phyloP scores from a whole-genome alignment of 345 rosid genomes.

The Sisymbrium altissimum region DNA sequence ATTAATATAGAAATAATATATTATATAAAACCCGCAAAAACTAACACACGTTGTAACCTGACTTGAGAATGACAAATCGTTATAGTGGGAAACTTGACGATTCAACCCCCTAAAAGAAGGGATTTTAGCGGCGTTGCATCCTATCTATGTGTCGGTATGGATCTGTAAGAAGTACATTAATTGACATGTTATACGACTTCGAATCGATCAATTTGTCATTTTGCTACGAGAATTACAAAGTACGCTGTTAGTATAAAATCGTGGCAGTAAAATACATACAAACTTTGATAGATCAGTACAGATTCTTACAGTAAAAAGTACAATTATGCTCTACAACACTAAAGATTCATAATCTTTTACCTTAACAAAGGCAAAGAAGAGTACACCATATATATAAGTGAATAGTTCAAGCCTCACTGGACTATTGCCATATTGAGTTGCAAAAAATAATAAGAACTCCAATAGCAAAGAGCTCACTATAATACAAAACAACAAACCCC shows the following conservation, averaged over 20 bases:
- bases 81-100: not conserved
- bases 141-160: not conserved
- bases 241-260: not conserved
- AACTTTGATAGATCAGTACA: not conserved
- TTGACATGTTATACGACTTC: not conserved
- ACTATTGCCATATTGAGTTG: not conserved
- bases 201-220: not conserved
- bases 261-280: not conserved
- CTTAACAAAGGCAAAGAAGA: not conserved
- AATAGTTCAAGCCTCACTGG: not conserved
- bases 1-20: not conserved
- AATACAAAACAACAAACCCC: constrained; percentile 12
- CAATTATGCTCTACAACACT: not conserved
- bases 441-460: not conserved
- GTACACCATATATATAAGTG: not conserved
- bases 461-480: not conserved
- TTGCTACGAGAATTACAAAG: not conserved
- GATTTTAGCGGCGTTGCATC: not conserved
- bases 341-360: not conserved
- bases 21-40: not conserved
- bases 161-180: not conserved
- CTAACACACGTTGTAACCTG: not conserved
- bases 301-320: not conserved
- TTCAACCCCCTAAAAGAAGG: not conserved
- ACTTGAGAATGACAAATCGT: not conserved